phyloP scores from a whole-genome alignment of 768 basidiomycete species.

The Amanita subjunquillea region DNA sequence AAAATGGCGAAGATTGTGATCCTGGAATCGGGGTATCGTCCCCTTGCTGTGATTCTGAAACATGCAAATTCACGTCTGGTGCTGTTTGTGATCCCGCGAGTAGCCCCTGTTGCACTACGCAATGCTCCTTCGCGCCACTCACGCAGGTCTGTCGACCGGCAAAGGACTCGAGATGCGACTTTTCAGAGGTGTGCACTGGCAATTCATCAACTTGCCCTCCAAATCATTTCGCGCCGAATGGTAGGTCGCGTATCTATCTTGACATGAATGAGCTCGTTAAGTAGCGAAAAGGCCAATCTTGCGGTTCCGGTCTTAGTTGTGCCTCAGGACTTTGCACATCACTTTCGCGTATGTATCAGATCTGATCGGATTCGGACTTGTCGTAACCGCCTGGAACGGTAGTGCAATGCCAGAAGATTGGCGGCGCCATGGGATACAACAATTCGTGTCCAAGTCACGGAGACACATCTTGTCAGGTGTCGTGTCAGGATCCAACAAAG shows the following conservation, averaged over 20 bases:
- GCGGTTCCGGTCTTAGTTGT: constrained; percentile 63
- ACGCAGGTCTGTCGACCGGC: constrained; percentile 64
- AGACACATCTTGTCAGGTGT: constrained; percentile 65
- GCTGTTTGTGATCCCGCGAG: constrained; percentile 75
- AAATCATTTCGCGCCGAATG: constrained; percentile 53
- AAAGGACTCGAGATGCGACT: constrained; percentile 59
- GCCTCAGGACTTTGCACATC: constrained; percentile 77
- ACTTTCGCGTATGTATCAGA: constrained; percentile 36
- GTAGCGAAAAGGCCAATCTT: constrained; percentile 41
- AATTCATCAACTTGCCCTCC: constrained; percentile 61
- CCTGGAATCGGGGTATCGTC: constrained; percentile 53
- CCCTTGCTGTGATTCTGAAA: constrained; percentile 62
- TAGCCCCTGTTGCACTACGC: constrained; percentile 61
- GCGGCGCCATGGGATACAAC: constrained; percentile 61
- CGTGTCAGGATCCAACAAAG: constrained; percentile 62
- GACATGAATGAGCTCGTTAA: neutral
- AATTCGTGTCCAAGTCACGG: constrained; percentile 53
- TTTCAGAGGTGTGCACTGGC: constrained; percentile 66
- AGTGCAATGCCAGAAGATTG: constrained; percentile 73
- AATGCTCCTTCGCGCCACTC: constrained; percentile 60
- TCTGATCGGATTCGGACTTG: constrained; percentile 5
- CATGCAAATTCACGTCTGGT: constrained; percentile 63
- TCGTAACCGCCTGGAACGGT: constrained; percentile 10
- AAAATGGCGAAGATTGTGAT: constrained; percentile 81
- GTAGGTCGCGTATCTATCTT: constrained; percentile 23